These are phyloP conservation scores for Amaranthus palmeri DNA, from an alignment of 148 eudicot genomes.

Conservation along the genomic window DNA sequence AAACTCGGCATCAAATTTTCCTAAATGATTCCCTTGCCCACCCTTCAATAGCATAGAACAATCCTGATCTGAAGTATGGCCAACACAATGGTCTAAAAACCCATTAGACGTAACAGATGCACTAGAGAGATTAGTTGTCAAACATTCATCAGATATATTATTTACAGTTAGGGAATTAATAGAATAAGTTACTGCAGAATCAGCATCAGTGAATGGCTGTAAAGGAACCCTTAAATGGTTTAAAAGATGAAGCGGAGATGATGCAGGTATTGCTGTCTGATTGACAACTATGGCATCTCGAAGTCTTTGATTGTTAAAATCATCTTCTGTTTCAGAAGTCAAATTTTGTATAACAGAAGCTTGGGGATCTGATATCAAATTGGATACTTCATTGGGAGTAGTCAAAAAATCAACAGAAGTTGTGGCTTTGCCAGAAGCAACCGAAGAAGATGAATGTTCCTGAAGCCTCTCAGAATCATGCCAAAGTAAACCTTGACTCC, in stretches of 20 bases:
- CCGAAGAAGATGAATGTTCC: constrained; percentile 30
- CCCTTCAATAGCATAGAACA: constrained; percentile 36
- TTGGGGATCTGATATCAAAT: constrained; percentile 30
- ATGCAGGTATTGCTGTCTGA: constrained; percentile 28
- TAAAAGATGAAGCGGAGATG: constrained; percentile 42
- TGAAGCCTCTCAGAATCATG: constrained; percentile 29
- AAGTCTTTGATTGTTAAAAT: constrained; percentile 53
- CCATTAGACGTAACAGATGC: constrained; percentile 40
- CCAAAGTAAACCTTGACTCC: constrained; percentile 23
- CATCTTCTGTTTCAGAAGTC: constrained; percentile 41
- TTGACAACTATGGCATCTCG: constrained; percentile 51
- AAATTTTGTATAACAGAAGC: constrained; percentile 31
- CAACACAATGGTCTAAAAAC: constrained; percentile 31
- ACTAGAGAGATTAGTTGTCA: constrained; percentile 24
- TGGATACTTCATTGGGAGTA: constrained; percentile 24
- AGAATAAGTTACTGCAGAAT: constrained; percentile 24
- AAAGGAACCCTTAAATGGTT: constrained; percentile 32
- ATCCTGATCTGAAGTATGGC: constrained; percentile 27
- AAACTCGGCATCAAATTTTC: constrained; percentile 41
- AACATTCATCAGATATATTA: constrained; percentile 30
- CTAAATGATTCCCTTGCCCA: constrained; percentile 29
- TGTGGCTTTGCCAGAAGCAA: constrained; percentile 25
- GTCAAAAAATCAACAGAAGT: constrained; percentile 18
- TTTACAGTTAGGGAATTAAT: constrained; percentile 31
- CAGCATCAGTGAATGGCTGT: constrained; percentile 29